phyloP scores from a whole-genome alignment of 208 protist species.

The Leishmania tropica region DNA sequence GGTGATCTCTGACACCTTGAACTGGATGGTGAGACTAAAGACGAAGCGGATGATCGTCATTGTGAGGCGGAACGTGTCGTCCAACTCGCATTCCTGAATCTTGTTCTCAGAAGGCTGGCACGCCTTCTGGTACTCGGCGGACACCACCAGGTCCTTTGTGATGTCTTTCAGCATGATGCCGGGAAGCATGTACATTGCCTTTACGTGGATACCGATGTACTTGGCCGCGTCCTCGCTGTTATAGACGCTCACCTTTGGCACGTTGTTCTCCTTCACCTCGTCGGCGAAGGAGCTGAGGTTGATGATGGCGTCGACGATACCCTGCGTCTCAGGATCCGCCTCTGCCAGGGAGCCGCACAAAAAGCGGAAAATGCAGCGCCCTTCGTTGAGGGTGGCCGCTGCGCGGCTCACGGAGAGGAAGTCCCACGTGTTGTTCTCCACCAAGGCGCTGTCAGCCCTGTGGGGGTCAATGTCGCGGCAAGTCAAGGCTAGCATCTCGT shows the following conservation, averaged over 20 bases:
- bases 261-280: conserved; percentile 83
- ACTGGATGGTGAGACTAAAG: conserved; percentile 87
- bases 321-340: conserved; percentile 50
- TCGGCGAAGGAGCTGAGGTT: conserved; percentile 77
- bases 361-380: conserved; percentile 82
- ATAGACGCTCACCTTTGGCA: conserved; percentile 71
- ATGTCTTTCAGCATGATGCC: conserved; percentile 56
- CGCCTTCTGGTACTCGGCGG: conserved; percentile 77
- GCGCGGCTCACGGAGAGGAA: conserved; percentile 57
- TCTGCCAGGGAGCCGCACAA: conserved; percentile 46
- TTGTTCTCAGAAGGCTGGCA: conserved; percentile 82
- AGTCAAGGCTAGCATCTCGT: conserved; percentile 78
- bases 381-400: conserved; percentile 56
- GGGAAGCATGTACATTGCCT: conserved; percentile 91
- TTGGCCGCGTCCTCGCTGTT: conserved; percentile 46
- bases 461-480: conserved; percentile 48
- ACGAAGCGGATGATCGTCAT: conserved; percentile 82
- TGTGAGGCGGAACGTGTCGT: conserved; percentile 79
- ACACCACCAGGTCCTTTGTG: conserved; percentile 65
- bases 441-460: conserved; percentile 35
- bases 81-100: conserved; percentile 51
- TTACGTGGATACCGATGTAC: conserved; percentile 83
- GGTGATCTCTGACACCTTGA: conserved; percentile 84
- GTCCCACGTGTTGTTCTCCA: conserved; percentile 74
- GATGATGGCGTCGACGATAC: conserved; percentile 67